Evolutionary conservation across 140 eudicot genomes (phyloP).

Genomic region (Senecio squalidus): DNA sequence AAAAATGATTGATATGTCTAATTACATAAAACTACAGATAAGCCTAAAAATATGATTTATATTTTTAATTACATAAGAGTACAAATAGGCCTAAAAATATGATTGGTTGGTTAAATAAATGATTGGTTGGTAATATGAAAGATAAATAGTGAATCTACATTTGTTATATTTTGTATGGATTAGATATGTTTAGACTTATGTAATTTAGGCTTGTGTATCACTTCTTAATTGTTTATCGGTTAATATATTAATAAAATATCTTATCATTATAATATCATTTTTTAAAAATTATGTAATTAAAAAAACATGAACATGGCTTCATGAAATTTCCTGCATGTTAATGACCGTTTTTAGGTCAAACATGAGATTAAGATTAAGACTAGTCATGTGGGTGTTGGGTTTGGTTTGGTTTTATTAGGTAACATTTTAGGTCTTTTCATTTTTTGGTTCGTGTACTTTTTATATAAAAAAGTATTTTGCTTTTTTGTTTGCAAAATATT

Average conservation of each 20-base stretch:
- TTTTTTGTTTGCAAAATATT: not conserved
- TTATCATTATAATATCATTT: not conserved
- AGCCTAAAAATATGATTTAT: too few species aligned
- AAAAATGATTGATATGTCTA: too few species aligned
- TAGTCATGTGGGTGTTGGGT: not conserved
- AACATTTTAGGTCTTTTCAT: not conserved
- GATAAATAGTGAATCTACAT: too few species aligned
- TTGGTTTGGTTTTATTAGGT: conserved; percentile 12
- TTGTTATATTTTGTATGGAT: too few species aligned
- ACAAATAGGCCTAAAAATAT: too few species aligned
- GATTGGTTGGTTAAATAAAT: too few species aligned
- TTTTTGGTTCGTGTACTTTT: not conserved
- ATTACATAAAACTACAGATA: too few species aligned
- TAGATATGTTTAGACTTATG: too few species aligned
- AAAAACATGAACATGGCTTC: not conserved
- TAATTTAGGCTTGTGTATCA: too few species aligned
- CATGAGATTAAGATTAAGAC: not conserved
- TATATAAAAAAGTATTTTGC: not conserved
- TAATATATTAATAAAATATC: not conserved
- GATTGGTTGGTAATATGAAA: too few species aligned
- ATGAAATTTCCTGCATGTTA: not conserved
- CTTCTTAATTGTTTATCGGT: not conserved
- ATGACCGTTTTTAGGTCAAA: not conserved
- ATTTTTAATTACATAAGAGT: too few species aligned
- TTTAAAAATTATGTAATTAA: not conserved